Base-by-base conservation (phyloP, 306 rosid genomes). In the Oemleria cerasiformis region DNA sequence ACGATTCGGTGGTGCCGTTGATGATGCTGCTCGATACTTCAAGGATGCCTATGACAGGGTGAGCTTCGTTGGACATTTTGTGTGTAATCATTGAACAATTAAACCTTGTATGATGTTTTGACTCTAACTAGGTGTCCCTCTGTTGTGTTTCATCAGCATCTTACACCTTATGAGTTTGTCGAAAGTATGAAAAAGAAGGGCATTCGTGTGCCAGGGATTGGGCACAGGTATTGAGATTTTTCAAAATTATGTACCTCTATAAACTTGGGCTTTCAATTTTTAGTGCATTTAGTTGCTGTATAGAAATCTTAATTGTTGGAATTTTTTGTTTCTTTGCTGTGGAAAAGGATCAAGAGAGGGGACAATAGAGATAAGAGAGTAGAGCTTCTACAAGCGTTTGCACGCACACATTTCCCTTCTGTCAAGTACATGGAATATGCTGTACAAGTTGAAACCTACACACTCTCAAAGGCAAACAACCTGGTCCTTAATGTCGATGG, bases 21-120 rank as follows among this genome's bases (percentile, higher is more conserved):
- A 95, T 75, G 99, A 95, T 72, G 99, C 99, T 78, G 99, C 99
- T 80, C 96, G 99, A 53, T 95, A 92, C 79, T 95, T 92, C 84
- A 95, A 92, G 92, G 97, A 95, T 77, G 99, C 99, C 63, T 90
- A 70, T 79, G 97, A 95, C 82, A 89, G 77, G 88, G 97, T 88
- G 83, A 80, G 82, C 75, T 49, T 68, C 65, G 58, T 45, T 71
- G 71, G 79, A 49, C 53, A 63, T 76, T 74, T 66, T 1, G 4
- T 57, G 13, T 19, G 38, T 12, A 65, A 34, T 39, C 57, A 8
- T n/a, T 61, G 59, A 53, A 68, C 21, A 11, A 40, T 63, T 56
- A 41, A 40, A 61, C 9, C 34, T 47, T 47, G 2, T 25, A 17
- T 57, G 45, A 39, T 47, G 42, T 30, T 77, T 25, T 16, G n/a